Percentiles rank a stretch among this genome's conserved stretches.
Evolutionary conservation across 176 grass and related monocot species (phyloP).

Genomic region (Guadua angustifolia): DNA sequence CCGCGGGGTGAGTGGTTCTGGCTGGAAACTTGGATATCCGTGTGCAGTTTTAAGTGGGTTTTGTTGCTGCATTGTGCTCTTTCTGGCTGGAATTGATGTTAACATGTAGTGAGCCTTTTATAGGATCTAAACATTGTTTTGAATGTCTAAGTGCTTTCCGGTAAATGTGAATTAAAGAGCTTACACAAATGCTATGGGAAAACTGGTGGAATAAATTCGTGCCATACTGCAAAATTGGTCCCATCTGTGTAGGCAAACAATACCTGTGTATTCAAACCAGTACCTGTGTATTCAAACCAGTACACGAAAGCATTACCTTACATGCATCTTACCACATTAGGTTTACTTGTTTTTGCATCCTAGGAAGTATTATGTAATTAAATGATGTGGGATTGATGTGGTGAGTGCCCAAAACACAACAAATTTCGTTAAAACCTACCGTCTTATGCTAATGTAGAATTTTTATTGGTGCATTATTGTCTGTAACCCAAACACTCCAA

Average conservation of each 20-base stretch:
- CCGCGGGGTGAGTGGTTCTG: slow-evolving; percentile 64
- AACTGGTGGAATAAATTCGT: neutral
- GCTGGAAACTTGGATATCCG: neutral
- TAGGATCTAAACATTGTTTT: slow-evolving; percentile 13
- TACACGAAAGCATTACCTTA: neutral
- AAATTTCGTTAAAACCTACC: too few relatives aligned
- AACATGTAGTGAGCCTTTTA: neutral
- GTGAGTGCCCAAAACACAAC: too few relatives aligned
- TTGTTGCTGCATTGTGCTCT: neutral
- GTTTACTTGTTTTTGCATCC: slow-evolving; percentile 3
- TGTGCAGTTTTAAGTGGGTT: neutral
- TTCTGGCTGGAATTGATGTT: slow-evolving; percentile 8
- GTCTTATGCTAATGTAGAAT: too few relatives aligned
- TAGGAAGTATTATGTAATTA: neutral
- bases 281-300: neutral
- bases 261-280: neutral
- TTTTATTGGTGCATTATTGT: too few relatives aligned
- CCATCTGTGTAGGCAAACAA: slow-evolving; percentile 1
- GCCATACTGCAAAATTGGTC: slow-evolving; percentile 1
- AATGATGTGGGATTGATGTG: neutral
- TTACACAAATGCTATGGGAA: neutral
- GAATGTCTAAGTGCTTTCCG: neutral
- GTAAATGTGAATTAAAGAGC: neutral
- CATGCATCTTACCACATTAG: neutral
- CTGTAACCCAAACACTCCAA: too few relatives aligned